Conservation (phyloP, 345 rosid genomes). For the Euphorbia tirucalli region DNA sequence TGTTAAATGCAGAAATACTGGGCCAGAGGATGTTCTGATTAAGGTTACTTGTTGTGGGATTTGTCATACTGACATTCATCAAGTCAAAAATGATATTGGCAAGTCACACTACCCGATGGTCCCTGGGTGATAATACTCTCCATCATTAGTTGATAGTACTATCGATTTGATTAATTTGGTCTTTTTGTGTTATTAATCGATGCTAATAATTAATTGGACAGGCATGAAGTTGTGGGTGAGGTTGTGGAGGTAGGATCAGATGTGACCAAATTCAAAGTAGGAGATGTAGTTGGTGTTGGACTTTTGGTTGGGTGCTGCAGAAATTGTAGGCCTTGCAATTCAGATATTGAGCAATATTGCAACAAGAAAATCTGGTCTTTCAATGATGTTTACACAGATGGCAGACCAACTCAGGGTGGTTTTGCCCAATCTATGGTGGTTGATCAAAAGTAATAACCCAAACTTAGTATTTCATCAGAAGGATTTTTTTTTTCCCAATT, state of each 20-base stretch:
- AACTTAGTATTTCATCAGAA: neutral
- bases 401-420: constrained; percentile 76
- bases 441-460: constrained; percentile 50
- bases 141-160: too few species aligned
- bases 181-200: too few species aligned
- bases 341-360: constrained; percentile 71
- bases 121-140: constrained; percentile 50
- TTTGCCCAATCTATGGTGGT: constrained; percentile 67
- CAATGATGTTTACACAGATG: constrained; percentile 63
- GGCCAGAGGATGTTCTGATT: constrained; percentile 47
- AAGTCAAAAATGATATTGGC: constrained; percentile 58
- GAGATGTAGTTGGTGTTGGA: constrained; percentile 77
- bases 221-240: constrained; percentile 82
- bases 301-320: constrained; percentile 64
- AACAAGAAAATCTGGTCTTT: constrained; percentile 56
- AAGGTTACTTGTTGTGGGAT: constrained; percentile 52
- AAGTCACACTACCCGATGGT: constrained; percentile 72
- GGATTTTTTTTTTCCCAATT: too few species aligned
- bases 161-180: neutral
- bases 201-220: too few species aligned
- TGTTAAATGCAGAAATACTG: constrained; percentile 38
- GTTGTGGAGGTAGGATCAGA: constrained; percentile 64
- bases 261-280: constrained; percentile 54
- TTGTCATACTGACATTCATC: constrained; percentile 69
- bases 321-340: constrained; percentile 46